Evolutionary conservation across 345 rosid species (phyloP).

Genomic region (Brassica carinata): DNA sequence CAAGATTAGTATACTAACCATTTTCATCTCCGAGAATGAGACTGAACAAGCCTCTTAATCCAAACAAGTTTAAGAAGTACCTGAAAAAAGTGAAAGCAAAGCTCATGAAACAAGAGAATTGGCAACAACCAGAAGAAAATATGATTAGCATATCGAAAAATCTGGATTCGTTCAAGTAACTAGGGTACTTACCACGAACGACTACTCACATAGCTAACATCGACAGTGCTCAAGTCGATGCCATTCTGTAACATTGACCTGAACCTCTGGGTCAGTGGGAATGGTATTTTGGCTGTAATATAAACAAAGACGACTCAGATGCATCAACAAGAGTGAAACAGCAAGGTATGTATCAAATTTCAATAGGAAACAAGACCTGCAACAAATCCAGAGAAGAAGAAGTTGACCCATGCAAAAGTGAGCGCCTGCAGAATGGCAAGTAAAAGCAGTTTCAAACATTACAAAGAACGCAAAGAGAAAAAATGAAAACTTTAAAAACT

Average conservation of each 20-base stretch:
- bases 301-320: neutral
- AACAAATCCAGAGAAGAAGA: slow-evolving; percentile 99
- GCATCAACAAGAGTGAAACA: neutral
- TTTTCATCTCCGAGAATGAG: slow-evolving; percentile 98
- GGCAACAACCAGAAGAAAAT: slow-evolving; percentile 18
- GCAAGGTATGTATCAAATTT: neutral
- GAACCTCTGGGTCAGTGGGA: slow-evolving; percentile 97
- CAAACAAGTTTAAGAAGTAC: slow-evolving; percentile 96
- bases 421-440: slow-evolving; percentile 68
- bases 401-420: slow-evolving; percentile 99
- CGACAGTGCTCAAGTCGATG: slow-evolving; percentile 97
- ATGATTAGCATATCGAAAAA: slow-evolving; percentile 7
- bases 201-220: slow-evolving; percentile 98
- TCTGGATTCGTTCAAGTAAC: neutral
- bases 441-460: slow-evolving; percentile 28
- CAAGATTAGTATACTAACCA: slow-evolving; percentile 48
- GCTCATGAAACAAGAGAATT: slow-evolving; percentile 12
- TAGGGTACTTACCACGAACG: slow-evolving; percentile 78
- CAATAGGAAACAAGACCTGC: slow-evolving; percentile 57
- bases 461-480: slow-evolving; percentile 7
- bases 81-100: slow-evolving; percentile 42
- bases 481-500: neutral
- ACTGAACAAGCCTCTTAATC: slow-evolving; percentile 95
- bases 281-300: slow-evolving; percentile 87
- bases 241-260: slow-evolving; percentile 99